Percentiles rank a stretch among this genome's conserved stretches.
Conservation (phyloP, 176 grass and related monocot genomes). For the Pharus latifolius region DNA sequence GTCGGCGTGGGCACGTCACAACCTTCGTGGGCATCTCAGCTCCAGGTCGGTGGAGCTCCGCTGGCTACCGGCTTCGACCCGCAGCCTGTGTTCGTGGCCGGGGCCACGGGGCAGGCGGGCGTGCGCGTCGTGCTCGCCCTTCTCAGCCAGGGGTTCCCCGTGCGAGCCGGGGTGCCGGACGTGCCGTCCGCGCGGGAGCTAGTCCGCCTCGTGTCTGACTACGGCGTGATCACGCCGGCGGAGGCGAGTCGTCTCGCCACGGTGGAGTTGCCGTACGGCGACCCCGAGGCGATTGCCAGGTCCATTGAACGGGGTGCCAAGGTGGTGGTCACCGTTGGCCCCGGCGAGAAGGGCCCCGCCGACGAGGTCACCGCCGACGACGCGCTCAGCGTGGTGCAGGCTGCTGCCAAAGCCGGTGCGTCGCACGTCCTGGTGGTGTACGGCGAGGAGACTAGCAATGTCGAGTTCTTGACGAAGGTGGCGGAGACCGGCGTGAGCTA, state of each 20-base stretch:
- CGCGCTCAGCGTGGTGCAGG: slow-evolving; percentile 40
- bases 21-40: too few relatives aligned
- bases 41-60: slow-evolving; percentile 4
- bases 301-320: slow-evolving; percentile 39
- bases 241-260: slow-evolving; percentile 32
- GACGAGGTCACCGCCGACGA: slow-evolving; percentile 31
- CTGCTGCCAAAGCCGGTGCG: slow-evolving; percentile 29
- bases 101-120: slow-evolving; percentile 40
- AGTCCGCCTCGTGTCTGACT: slow-evolving; percentile 24
- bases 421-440: slow-evolving; percentile 40
- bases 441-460: neutral
- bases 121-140: slow-evolving; percentile 30
- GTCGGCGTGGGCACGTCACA: too few relatives aligned
- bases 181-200: slow-evolving; percentile 36
- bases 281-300: slow-evolving; percentile 37
- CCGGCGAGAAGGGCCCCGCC: slow-evolving; percentile 21
- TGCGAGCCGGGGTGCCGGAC: slow-evolving; percentile 38
- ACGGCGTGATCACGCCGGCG: slow-evolving; percentile 30
- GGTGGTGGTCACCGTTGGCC: slow-evolving; percentile 44
- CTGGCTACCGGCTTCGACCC: too few relatives aligned
- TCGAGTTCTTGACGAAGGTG: slow-evolving; percentile 34
- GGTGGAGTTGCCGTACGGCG: slow-evolving; percentile 20
- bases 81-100: slow-evolving; percentile 42
- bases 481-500: slow-evolving; percentile 40
- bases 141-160: slow-evolving; percentile 29